phyloP scores from a whole-genome alignment of 140 eudicot genomes.

The Oenanthe javanica region DNA sequence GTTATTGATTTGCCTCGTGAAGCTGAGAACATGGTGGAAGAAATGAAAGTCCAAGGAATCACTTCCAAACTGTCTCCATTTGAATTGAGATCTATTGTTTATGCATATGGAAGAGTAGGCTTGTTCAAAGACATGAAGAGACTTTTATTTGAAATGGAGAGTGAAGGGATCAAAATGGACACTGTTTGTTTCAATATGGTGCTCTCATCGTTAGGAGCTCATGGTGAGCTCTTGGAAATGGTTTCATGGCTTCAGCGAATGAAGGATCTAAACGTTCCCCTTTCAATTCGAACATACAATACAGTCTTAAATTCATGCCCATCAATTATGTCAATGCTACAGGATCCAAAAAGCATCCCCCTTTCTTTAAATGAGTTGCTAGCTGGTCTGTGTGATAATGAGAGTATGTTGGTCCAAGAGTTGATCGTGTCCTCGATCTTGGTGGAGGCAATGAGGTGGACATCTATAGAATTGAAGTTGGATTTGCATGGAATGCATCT shows the following conservation, averaged over 20 bases:
- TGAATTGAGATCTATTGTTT: conserved; percentile 52
- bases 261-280: conserved; percentile 27
- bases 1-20: conserved; percentile 46
- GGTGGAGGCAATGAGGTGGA: conserved; percentile 45
- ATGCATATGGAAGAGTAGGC: conserved; percentile 66
- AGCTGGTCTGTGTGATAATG: conserved; percentile 28
- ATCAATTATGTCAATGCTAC: conserved; percentile 34
- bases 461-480: conserved; percentile 50
- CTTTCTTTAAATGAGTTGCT: conserved; percentile 42
- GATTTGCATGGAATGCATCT: conserved; percentile 92
- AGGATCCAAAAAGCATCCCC: conserved; percentile 43
- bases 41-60: conserved; percentile 49
- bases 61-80: conserved; percentile 33
- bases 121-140: conserved; percentile 70
- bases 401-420: conserved; percentile 39
- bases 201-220: conserved; percentile 64
- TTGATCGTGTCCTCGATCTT: conserved; percentile 48
- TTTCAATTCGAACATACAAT: conserved; percentile 67
- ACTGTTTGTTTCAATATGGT: conserved; percentile 72
- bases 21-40: conserved; percentile 53
- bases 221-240: conserved; percentile 43
- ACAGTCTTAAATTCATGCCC: conserved; percentile 70
- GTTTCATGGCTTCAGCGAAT: conserved; percentile 55
- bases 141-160: conserved; percentile 44
- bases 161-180: conserved; percentile 53